Evolutionary conservation across 176 grass and related monocot genomes (phyloP), one percentile per base, ranked within the genome.

Genomic region (Cocos nucifera): DNA sequence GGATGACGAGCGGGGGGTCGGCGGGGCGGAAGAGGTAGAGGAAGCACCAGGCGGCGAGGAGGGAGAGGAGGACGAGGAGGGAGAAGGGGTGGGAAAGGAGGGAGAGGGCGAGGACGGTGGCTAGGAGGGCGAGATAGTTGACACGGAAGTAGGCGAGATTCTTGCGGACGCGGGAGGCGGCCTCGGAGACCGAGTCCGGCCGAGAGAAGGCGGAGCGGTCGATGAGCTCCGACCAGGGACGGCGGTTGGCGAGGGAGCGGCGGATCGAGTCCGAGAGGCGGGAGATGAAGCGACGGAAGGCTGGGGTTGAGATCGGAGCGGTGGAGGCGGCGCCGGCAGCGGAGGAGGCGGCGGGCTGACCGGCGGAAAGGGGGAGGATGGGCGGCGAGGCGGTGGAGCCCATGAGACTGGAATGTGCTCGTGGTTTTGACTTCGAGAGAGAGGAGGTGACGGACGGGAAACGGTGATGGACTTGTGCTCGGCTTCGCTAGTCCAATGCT

Each of bases 111-210:
- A 89, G 77, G 20, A 66, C 74, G 21, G 83, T 58, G 15, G 62
- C 73, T 19, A 78, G 65, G 49, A 79, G 10, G 19, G 78, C 66
- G 29, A 82, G 57, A 75, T 95, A 95, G 82, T 95, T 95, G 65
- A 77, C 89, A 53, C 89, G 85, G 69, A 95, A 95, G 78, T 95
- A 89, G 58, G 85, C 54, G 19, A 95, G 69, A 78, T 95, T 95
- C 66, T 63, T 81, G 54, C 89, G 75, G 6, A 85, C 73, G 19
- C 89, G 85, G 10, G 76, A 56, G 64, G 73, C 22, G 69, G 85
- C 70, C 0, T 89, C 81, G 53, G 70, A 18, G 66, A 79, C 21
- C 48, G 78, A 58, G 0, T 80, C 63, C 5, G 85, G 76, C 15
- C 58, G 75, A 1, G 75, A 32, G 76, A 83, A 65, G 19, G 80